Evolutionary conservation across 2,329 filamentous ascomycete species (phyloP).

Genomic region (Waltergamsia citrina): DNA sequence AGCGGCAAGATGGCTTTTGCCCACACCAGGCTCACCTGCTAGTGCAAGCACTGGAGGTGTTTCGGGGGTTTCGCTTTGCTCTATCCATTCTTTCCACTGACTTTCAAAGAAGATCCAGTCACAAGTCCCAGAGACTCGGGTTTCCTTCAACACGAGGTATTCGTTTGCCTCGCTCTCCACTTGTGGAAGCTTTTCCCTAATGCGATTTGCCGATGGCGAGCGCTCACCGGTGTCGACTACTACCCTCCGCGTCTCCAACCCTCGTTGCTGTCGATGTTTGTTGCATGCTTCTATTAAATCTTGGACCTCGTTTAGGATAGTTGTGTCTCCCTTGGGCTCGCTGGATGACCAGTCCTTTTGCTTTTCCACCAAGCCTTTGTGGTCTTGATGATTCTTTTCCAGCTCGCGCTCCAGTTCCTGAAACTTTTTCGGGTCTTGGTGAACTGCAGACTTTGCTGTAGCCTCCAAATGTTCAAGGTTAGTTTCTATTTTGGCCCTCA

Average conservation of each 20-base stretch:
- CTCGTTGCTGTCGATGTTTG: no score
- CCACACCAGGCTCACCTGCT: conserved; percentile 16
- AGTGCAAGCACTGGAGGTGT: conserved; percentile 16
- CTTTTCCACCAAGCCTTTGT: conserved; percentile 13
- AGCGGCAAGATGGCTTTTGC: conserved; percentile 21
- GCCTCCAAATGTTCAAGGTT: conserved; percentile 11
- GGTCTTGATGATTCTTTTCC: conserved; percentile 13
- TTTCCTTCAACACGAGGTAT: conserved; percentile 17
- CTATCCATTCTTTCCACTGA: conserved; percentile 16
- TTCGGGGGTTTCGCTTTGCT: not conserved
- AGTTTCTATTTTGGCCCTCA: not conserved
- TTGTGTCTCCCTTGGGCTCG: not conserved
- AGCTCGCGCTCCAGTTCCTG: conserved; percentile 16
- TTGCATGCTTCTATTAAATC: no score
- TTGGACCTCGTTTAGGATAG: no score
- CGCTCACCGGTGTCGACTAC: no score
- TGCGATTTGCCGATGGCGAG: conserved; percentile 10
- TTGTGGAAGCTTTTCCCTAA: conserved; percentile 12
- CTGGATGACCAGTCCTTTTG: conserved; percentile 13
- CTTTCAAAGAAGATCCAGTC: conserved; percentile 18
- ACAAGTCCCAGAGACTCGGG: conserved; percentile 16
- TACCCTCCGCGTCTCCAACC: no score
- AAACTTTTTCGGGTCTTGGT: conserved; percentile 20
- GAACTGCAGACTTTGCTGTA: conserved; percentile 21
- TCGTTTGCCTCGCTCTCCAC: conserved; percentile 13